Percentiles rank a stretch among this genome's conserved stretches.
Conservation (phyloP, 2,329 filamentous ascomycete genomes). For the Colletotrichum camelliae region DNA sequence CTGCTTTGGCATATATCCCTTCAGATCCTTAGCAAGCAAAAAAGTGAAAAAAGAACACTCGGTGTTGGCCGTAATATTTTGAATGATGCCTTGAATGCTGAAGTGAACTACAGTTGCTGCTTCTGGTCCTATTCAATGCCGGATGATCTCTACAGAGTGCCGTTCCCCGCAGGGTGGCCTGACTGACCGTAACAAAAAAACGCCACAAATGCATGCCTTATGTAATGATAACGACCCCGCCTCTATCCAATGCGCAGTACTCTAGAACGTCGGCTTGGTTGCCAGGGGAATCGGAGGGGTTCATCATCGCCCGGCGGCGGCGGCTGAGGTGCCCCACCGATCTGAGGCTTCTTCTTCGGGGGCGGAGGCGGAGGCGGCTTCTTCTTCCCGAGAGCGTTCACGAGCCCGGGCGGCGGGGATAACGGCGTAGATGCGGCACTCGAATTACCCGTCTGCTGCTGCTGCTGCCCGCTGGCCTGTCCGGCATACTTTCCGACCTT, state of each 20-base stretch:
- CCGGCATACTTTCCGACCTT: constrained; percentile 35
- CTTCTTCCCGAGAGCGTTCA: constrained; percentile 48
- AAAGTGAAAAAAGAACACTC: constrained; percentile 17
- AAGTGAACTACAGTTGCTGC: not conserved
- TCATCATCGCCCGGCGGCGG: constrained; percentile 28
- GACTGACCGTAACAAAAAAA: not conserved
- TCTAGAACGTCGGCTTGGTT: constrained; percentile 53
- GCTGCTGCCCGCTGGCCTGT: constrained; percentile 21
- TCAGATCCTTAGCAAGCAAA: constrained; percentile 23
- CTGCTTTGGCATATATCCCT: constrained; percentile 25
- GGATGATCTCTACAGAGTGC: not conserved
- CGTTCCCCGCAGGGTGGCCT: not conserved
- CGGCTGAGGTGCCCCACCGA: constrained; percentile 29
- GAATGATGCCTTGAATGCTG: not conserved
- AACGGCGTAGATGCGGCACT: not conserved
- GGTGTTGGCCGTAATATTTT: constrained; percentile 12
- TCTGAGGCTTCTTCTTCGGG: constrained; percentile 55
- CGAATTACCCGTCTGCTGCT: not conserved
- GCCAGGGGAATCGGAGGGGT: constrained; percentile 60
- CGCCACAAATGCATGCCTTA: constrained; percentile 9
- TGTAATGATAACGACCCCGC: not conserved
- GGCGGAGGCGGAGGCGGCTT: constrained; percentile 58
- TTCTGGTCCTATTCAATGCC: not conserved
- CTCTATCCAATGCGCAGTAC: not conserved
- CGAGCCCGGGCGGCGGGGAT: constrained; percentile 22